phyloP scores from a whole-genome alignment of 164 flowering plant genomes.

The Piper longum region DNA sequence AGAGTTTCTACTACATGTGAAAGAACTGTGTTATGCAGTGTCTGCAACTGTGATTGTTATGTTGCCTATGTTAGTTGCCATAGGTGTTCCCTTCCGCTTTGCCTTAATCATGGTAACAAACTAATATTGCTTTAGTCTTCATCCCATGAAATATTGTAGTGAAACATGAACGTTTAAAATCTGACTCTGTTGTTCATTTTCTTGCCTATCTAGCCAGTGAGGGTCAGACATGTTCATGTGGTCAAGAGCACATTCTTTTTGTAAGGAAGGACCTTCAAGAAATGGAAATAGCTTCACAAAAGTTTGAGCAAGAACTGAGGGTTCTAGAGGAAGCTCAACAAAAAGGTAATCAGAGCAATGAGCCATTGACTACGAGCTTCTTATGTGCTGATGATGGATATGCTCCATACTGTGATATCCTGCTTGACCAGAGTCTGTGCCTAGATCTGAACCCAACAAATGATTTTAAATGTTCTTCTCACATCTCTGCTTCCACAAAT shows the following conservation, averaged over 20 bases:
- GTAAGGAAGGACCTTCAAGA: constrained; percentile 56
- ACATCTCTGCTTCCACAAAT: background rate
- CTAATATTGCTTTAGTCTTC: no score
- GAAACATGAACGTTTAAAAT: background rate
- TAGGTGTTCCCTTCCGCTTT: constrained; percentile 60
- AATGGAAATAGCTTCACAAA: constrained; percentile 70
- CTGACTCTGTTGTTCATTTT: background rate
- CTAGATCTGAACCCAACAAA: background rate
- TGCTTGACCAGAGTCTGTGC: constrained; percentile 16
- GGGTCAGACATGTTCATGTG: constrained; percentile 46
- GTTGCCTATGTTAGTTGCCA: constrained; percentile 63
- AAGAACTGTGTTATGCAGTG: constrained; percentile 73
- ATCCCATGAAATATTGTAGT: background rate
- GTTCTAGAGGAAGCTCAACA: constrained; percentile 27
- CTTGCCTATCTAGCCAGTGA: constrained; percentile 26
- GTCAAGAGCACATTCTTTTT: constrained; percentile 29
- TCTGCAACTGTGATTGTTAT: constrained; percentile 95
- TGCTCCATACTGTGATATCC: constrained; percentile 54
- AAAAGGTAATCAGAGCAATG: background rate
- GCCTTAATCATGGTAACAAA: constrained; percentile 81
- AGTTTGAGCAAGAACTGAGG: constrained; percentile 51
- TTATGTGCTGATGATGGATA: constrained; percentile 36
- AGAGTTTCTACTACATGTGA: constrained; percentile 25
- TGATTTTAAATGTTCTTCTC: background rate
- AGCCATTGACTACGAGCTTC: constrained; percentile 20